These are phyloP conservation scores for Trichomonas gallinae DNA, from an alignment of 208 protist genomes.

Conservation along the genomic window DNA sequence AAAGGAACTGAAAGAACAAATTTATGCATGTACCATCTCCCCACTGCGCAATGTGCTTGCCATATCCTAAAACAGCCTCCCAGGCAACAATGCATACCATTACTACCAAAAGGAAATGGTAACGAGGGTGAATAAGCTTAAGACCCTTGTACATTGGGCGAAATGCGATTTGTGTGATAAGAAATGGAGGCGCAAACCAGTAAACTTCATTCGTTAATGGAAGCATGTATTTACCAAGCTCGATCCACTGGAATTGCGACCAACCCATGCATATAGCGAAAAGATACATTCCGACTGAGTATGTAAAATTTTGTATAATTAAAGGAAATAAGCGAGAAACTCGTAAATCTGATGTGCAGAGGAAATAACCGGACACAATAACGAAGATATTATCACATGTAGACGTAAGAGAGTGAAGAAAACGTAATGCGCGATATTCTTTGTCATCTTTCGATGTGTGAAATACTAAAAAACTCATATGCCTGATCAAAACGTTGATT, in stretches of 20 bases:
- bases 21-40: background rate
- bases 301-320: background rate
- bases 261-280: background rate
- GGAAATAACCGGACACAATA: background rate
- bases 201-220: background rate
- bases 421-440: background rate
- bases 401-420: background rate
- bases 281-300: background rate
- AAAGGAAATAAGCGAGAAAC: background rate
- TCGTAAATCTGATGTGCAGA: background rate
- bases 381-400: background rate
- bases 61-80: background rate
- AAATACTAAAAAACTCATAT: background rate
- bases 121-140: background rate
- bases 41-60: background rate
- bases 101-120: background rate
- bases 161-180: background rate
- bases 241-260: background rate
- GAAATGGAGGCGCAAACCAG: background rate
- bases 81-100: background rate
- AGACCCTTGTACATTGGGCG: background rate
- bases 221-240: background rate
- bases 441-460: background rate
- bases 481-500: background rate
- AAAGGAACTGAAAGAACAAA: background rate